Evolutionary conservation across 1,284 basidiomycete species (phyloP).

Genomic region (Irpex lacteus): DNA sequence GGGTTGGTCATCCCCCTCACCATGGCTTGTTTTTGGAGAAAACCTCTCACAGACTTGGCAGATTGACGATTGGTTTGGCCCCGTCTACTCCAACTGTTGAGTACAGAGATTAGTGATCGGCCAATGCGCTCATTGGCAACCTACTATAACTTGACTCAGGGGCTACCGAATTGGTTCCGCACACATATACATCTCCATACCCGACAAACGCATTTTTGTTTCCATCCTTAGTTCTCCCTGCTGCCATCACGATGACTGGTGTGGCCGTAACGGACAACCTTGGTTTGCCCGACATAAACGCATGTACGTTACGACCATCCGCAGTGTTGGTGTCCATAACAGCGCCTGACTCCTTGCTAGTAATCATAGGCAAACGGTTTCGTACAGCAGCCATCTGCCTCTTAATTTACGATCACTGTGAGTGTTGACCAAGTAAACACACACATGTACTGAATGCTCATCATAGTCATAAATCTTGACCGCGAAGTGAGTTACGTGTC

Average conservation of each 20-base stretch:
- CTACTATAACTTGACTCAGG: neutral
- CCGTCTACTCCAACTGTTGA: neutral
- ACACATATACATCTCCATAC: neutral
- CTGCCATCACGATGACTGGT: neutral
- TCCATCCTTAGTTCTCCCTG: neutral
- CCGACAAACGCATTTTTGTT: neutral
- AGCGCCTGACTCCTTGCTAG: neutral
- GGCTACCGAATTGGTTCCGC: neutral
- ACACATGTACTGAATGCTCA: neutral
- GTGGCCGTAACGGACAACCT: neutral
- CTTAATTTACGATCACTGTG: constrained; percentile 13
- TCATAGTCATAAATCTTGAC: constrained; percentile 11
- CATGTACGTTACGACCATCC: constrained; percentile 2
- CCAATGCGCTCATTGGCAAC: no score
- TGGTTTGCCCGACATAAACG: neutral
- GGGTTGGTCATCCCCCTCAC: neutral
- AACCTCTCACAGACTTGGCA: neutral
- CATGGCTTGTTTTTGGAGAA: neutral
- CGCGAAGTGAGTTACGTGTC: constrained; percentile 4
- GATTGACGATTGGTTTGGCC: neutral
- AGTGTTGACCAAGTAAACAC: neutral
- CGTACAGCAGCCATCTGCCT: constrained; percentile 12
- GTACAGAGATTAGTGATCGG: neutral
- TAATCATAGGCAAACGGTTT: constrained; percentile 10
- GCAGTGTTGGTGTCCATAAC: neutral